These are phyloP conservation scores for Pleodorina starrii DNA, from an alignment of 139 green algal genomes.

Conservation along the genomic window DNA sequence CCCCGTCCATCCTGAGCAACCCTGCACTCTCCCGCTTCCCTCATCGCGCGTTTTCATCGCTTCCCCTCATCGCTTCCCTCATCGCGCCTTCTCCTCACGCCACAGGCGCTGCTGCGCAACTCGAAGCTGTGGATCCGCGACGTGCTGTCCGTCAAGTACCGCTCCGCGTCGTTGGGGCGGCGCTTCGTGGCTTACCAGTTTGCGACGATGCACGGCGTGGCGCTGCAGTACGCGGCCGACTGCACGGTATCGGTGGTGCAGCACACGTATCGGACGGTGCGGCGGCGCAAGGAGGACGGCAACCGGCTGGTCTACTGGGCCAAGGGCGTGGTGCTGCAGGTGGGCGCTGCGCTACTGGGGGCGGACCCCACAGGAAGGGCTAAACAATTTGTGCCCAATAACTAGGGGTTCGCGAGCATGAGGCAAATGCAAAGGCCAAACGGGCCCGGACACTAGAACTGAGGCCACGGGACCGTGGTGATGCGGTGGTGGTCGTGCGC, in stretches of 20 bases:
- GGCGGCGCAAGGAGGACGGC: neutral
- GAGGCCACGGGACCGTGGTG: too few species aligned
- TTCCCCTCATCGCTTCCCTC: too few species aligned
- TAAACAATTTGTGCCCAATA: too few species aligned
- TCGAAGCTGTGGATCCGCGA: conserved; percentile 49
- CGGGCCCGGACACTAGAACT: too few species aligned
- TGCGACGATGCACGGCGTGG: conserved; percentile 37
- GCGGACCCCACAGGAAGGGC: too few species aligned
- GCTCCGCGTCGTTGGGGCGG: neutral
- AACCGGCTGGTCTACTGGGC: neutral
- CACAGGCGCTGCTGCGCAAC: conserved; percentile 53
- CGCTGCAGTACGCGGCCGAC: conserved; percentile 46
- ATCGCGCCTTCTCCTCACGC: too few species aligned
- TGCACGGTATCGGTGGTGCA: conserved; percentile 33
- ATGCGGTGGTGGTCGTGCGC: too few species aligned
- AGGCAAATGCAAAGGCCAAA: too few species aligned
- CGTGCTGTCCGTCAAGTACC: conserved; percentile 42
- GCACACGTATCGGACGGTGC: neutral
- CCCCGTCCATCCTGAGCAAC: too few species aligned
- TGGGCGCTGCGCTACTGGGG: neutral
- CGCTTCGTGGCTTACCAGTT: conserved; percentile 26
- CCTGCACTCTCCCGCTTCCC: too few species aligned
- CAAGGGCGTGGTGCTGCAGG: conserved; percentile 15
- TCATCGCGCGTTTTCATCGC: too few species aligned
- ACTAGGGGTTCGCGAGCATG: too few species aligned